Base-by-base conservation (phyloP, 805 yeast species). In the Wickerhamomyces tratensis region DNA sequence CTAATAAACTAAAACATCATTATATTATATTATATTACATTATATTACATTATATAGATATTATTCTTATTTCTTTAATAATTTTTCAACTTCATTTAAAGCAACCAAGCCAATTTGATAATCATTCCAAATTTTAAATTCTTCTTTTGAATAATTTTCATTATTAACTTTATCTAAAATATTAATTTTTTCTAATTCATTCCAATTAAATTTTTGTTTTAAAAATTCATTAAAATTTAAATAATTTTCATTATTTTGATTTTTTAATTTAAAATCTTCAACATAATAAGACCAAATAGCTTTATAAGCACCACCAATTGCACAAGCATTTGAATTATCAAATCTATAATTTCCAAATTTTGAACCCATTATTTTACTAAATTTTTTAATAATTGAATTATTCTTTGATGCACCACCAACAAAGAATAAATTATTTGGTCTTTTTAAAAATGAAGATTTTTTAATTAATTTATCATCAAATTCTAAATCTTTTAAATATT, bases 321-420 rank as follows among this genome's bases (percentile, higher is more conserved):
- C 96, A 69, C 96, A 88, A 1, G 96, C 93, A 62, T 88, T 88
- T 7, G 91, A 78, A 39, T 86, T 75, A 53, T 85, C 88, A 35
- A 83, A 79, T 46, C 77, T 75, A 57, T 62, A 85, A 47, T 82
- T 78, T 1, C 89, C 93, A 33, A 66, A 57, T 2, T 68, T 62
- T 25, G 64, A 55, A 6, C 88, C 89, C 33, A 88, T 61, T 7
- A 88, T 78, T 11, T 79, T 67, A 10, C 88, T 78, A 67, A 85
- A 82, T 49, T 76, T 81, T 20, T 63, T 59, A 31, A 87, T 79
- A 41, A 88, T 82, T 27, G 86, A 74, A 20, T 57, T 48, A 58
- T 89, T 88, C 39, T 76, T 76, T 5, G 93, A 79, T 0, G 88
- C 87, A 12, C 96, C 96, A 8, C 96, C 97, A 36, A 88, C 97